Conservation (phyloP, 345 rosid species). For the Leavenworthia alabamica region DNA sequence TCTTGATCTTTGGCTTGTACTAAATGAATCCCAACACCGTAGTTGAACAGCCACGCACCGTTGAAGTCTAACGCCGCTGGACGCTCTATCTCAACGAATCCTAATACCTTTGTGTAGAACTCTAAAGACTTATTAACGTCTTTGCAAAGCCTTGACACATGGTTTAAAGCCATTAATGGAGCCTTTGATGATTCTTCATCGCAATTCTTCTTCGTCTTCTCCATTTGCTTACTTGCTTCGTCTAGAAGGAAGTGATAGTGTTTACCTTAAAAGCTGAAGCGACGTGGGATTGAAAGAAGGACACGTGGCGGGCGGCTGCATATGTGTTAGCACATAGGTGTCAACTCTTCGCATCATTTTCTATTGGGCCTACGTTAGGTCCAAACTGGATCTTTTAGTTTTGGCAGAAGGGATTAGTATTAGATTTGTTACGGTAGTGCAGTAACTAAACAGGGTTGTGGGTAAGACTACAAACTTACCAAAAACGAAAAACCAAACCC, state of each 20-base stretch:
- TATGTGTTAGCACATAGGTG: slow-evolving; percentile 3
- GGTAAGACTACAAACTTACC: background rate
- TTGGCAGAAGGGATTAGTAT: background rate
- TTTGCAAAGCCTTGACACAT: slow-evolving; percentile 61
- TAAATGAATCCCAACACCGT: slow-evolving; percentile 65
- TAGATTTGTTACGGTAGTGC: background rate
- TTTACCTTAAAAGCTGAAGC: slow-evolving; percentile 4
- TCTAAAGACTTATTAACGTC: slow-evolving; percentile 43
- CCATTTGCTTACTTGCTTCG: background rate
- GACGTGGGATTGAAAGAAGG: background rate
- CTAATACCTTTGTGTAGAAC: slow-evolving; percentile 59
- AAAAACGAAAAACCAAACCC: background rate
- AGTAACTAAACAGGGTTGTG: background rate
- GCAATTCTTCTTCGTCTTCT: background rate
- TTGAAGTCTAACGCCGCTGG: slow-evolving; percentile 45
- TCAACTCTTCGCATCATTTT: slow-evolving; percentile 5
- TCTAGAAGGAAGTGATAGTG: background rate
- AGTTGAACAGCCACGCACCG: slow-evolving; percentile 73
- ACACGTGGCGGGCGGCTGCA: slow-evolving; percentile 31
- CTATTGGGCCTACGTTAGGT: background rate
- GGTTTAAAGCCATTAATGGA: slow-evolving; percentile 61
- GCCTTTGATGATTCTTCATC: slow-evolving; percentile 5
- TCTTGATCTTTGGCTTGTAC: slow-evolving; percentile 45
- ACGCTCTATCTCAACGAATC: slow-evolving; percentile 49
- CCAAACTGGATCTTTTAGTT: background rate